Evolutionary conservation across 179 eudicot genomes (phyloP), one percentile per base, ranked within the genome.

Genomic region (Corrigiola litoralis): DNA sequence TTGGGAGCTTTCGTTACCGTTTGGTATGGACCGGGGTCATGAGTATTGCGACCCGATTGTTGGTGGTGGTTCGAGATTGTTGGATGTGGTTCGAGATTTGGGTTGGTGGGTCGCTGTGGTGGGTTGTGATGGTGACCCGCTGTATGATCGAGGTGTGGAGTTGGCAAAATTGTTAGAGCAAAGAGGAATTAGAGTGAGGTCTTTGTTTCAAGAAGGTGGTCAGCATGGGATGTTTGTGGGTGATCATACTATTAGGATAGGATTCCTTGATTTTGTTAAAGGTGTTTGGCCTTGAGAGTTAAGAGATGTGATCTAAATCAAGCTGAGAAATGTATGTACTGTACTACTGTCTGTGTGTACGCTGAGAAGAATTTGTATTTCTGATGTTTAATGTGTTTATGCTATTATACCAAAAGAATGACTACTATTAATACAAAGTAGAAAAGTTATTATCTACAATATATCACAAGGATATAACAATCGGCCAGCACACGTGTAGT

Each of bases 1-100:
- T 48, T 84, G 88, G 88, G 67, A 66, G 3, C 42, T 85, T 36
- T 49, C 73, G n/a, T 17, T 85, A 66, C 87, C 90, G 0, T 61
- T 58, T 2, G 85, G 76, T 24, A 75, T 70, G 1, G 73, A 74
- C 38, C 75, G 74, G 34, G 72, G 72, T 37, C 87, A 83, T 42
- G 74, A 65, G 66, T 83, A 66, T 38, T 60, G 75, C 16, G 75
- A 83, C 69, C 79, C 77, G 53, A 21, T 32, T 62, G 3, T 12
- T 20, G 11, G 6, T 45, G 27, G 4, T 40, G 29, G 82, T 48
- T 36, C 53, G 64, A 25, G 32, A 67, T 13, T 37, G 55, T 47
- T 20, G 2, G 45, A 49, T 16, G 51, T 25, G 45, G 9, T 72
- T 6, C 32, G 59, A 28, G 61, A 57, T 7, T 10, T 71, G 58